Evolutionary conservation across 2,329 filamentous ascomycete genomes (phyloP), one percentile per base, ranked within the genome.

Genomic region (Claviceps purpurea): DNA sequence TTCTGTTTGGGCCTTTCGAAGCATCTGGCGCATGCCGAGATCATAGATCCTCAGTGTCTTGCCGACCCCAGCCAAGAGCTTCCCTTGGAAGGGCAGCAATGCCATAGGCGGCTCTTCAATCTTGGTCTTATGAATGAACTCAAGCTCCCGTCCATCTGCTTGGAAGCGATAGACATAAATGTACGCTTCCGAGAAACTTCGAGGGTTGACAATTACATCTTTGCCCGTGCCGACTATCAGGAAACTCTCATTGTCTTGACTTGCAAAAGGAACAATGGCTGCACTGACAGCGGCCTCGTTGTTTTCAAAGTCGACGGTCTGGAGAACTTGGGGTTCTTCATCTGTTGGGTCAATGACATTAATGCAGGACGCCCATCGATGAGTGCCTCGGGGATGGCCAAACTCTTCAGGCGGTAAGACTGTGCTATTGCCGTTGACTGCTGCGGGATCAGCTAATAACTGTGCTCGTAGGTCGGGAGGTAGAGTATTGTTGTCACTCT

Each of bases 111-210:
- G 90, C 57, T 89, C 84, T 58, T 94, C 88, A 6, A 96, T 79
- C 61, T 89, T 89, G 0, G 94, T 98, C 68, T 96, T 96, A 70
- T 98, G 93, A 56, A 96, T 90, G 54, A 97, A 93, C 62, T 96
- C 87, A 16, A 98, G 77, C 61, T 89, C 82, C 52, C 82, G 82
- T n/a, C 94, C 94, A 56, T 89, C 82, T 48, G 94, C 85, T 50
- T 85, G 79, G 66, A 98, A 88, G 43, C 89, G 82, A 68, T 96
- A 98, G 26, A 97, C 86, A 61, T 96, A 88, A 39, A 98, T 87
- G 59, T 85, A 95, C 0, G 91, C 93, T 55, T 82, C 82, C 1
- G 78, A 81, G 58, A 80, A 90, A 50, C 83, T 84, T 49, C 84
- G 79, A 10, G 90, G 89, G 56, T 78, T 87, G 53, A 90, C 77